Percentiles rank a stretch among this genome's conserved stretches.
phyloP scores from a whole-genome alignment of 176 grass and related monocot species.

The Ananas comosus region DNA sequence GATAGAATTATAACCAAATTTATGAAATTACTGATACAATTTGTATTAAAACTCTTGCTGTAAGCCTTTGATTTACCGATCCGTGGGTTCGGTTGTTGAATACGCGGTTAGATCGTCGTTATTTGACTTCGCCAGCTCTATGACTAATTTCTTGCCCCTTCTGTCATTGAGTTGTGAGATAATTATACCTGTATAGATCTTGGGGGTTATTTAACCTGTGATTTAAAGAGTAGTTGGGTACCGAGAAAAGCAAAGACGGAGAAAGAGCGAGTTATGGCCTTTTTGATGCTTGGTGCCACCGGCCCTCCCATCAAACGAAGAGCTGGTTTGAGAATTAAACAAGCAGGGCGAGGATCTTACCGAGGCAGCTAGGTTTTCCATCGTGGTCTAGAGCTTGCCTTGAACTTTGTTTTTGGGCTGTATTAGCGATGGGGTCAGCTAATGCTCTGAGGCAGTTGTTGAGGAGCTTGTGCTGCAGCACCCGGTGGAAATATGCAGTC shows the following conservation, averaged over 20 bases:
- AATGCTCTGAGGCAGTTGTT: conserved; percentile 26
- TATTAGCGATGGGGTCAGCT: not conserved
- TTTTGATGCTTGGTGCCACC: conserved; percentile 38
- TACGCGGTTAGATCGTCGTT: too few species aligned
- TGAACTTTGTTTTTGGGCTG: conserved; percentile 2
- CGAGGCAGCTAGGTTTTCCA: conserved; percentile 39
- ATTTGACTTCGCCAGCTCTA: too few species aligned
- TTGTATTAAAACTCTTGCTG: too few species aligned
- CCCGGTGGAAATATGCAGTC: conserved; percentile 52
- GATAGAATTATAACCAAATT: not conserved
- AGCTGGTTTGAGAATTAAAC: conserved; percentile 58
- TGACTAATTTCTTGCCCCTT: not conserved
- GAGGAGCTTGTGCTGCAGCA: conserved; percentile 45
- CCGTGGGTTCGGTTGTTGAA: too few species aligned
- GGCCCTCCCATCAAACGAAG: conserved; percentile 51
- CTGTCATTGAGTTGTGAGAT: not conserved
- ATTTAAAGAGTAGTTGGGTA: conserved; percentile 14
- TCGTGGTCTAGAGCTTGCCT: conserved; percentile 8
- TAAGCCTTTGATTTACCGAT: too few species aligned
- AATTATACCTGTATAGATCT: not conserved
- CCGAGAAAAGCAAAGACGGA: not conserved
- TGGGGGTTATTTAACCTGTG: conserved; percentile 12
- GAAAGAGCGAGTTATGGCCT: conserved; percentile 40
- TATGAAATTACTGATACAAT: too few species aligned
- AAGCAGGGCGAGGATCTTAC: conserved; percentile 67